Base-by-base conservation (phyloP, 2,329 filamentous ascomycete species). In the Metarhizium brunneum region DNA sequence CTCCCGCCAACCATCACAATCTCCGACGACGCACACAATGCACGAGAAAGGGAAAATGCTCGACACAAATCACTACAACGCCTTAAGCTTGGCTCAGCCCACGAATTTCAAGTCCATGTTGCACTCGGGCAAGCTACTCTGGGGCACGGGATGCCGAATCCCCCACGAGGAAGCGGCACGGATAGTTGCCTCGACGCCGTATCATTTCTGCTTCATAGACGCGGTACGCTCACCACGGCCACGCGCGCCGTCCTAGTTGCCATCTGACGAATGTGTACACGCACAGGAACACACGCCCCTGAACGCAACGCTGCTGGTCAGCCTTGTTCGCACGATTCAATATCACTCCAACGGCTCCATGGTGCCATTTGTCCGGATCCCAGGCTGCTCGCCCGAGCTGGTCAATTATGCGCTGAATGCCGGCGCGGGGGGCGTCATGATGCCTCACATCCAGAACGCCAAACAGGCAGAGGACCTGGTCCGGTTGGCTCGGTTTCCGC, bases 121-220 rank as follows among this genome's bases (percentile, higher is more conserved):
- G 1, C 29, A 38, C 13, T 35, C 49, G 6, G 54, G 40, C 11
- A 25, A 36, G 8, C 32, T 55, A 2, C 48, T 55, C 29, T 55
- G 54, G 54, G 54, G 54, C n/a, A 55, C 54, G 10, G 47, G 54
- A n/a, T 55, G 54, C 42, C 49, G 49, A 8, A 55, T 55, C 25
- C 54, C 48, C 2, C 47, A 52, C 49, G 54, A 55, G 8, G 54
- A 55, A 52, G 54, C 54, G 20, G 54, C 54, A 14, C 54, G 54
- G 14, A 47, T 55, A 18, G n/a, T 55, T 25, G 54, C 54, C 14
- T 55, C 49, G n/a, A 51, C 49, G 14, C 49, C 49, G 29, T 52
- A 55, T 47, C 18, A 55, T 13, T 55, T 55, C 25, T 55, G 54
- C 18, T 55, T 55, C 49, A 51, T 55, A n/a, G 54, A 55, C n/a